Conservation (phyloP, 2,329 filamentous ascomycete species). For the Sclerotinia nivalis region DNA sequence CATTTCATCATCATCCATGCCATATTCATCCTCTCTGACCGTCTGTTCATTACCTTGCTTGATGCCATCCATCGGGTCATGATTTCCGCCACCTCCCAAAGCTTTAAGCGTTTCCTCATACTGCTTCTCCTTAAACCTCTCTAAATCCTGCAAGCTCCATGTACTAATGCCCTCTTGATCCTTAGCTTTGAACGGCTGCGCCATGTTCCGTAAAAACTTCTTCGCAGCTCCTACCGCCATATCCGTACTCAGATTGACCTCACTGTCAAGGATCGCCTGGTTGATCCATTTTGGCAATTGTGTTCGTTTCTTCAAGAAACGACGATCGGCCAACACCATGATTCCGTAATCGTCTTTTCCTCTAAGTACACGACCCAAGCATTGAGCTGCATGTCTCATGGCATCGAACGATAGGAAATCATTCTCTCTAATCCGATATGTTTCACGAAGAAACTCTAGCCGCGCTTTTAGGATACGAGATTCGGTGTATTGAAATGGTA, state of each 20-base stretch:
- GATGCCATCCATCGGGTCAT: conserved; percentile 26
- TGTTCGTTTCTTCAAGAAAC: conserved; percentile 85
- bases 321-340: conserved; percentile 94
- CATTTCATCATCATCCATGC: conserved; percentile 43
- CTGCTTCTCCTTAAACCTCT: conserved; percentile 73
- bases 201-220: conserved; percentile 88
- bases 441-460: conserved; percentile 94
- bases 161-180: conserved; percentile 92
- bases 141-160: conserved; percentile 81
- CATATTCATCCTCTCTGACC: conserved; percentile 37
- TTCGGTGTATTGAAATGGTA: conserved; percentile 98
- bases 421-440: conserved; percentile 93
- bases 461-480: conserved; percentile 94
- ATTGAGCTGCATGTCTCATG: conserved; percentile 98
- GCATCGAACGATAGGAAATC: conserved; percentile 98
- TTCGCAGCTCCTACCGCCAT: conserved; percentile 90
- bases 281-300: conserved; percentile 98
- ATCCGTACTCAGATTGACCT: conserved; percentile 89
- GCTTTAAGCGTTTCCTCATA: conserved; percentile 68
- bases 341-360: conserved; percentile 99
- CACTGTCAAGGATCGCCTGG: conserved; percentile 79
- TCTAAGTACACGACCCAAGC: conserved; percentile 86
- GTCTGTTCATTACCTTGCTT: conserved; percentile 31
- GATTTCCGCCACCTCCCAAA: conserved; percentile 48
- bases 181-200: conserved; percentile 77